phyloP scores from a whole-genome alignment of 202 grass and related monocot genomes.

The Saccharum hybrid region DNA sequence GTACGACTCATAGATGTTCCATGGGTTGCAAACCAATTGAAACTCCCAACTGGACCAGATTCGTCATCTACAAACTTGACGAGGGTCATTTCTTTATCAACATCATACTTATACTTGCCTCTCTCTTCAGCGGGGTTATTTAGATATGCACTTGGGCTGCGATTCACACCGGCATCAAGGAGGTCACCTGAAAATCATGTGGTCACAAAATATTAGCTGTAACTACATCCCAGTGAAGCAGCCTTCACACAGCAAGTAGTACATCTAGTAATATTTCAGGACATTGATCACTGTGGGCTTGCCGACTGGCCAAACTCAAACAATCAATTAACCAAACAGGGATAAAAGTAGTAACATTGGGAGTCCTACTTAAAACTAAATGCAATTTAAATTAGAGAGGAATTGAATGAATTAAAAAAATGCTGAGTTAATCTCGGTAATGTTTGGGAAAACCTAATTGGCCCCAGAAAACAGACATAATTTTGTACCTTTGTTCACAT shows the following conservation, averaged over 20 bases:
- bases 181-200: slow-evolving; percentile 81
- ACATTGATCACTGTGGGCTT: slow-evolving; percentile 15
- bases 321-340: background rate
- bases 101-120: slow-evolving; percentile 71
- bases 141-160: slow-evolving; percentile 91
- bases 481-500: slow-evolving; percentile 82
- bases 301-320: slow-evolving; percentile 18
- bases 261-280: slow-evolving; percentile 5
- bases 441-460: background rate
- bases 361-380: slow-evolving; percentile 36
- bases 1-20: slow-evolving; percentile 99
- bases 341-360: slow-evolving; percentile 13
- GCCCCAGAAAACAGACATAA: slow-evolving; percentile 7
- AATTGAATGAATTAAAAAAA: background rate
- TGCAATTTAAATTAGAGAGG: background rate
- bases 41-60: slow-evolving; percentile 82
- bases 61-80: slow-evolving; percentile 91
- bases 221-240: slow-evolving; percentile 32
- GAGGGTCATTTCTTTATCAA: slow-evolving; percentile 94
- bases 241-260: slow-evolving; percentile 11
- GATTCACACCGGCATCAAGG: slow-evolving; percentile 86
- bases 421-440: background rate
- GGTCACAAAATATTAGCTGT: slow-evolving; percentile 16
- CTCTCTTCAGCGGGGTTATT: slow-evolving; percentile 85
- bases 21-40: slow-evolving; percentile 99